phyloP scores from a whole-genome alignment of 345 rosid genomes.

The Ceriops zippeliana region DNA sequence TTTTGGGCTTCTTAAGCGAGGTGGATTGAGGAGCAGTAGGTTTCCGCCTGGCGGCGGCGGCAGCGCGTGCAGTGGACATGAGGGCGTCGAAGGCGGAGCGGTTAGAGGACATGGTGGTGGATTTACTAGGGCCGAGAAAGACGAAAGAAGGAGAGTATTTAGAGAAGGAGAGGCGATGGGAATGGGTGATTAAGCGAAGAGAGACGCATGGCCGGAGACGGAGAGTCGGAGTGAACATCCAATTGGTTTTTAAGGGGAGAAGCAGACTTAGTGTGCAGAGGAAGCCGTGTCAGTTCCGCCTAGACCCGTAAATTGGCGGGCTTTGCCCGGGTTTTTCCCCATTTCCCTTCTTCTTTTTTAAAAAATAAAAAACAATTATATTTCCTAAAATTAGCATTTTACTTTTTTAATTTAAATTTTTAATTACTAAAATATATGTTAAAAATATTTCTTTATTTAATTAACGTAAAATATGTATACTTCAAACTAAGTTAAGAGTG shows the following conservation, averaged over 20 bases:
- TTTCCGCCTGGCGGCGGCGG: conserved; percentile 46
- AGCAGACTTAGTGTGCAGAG: too few species aligned
- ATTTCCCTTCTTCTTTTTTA: too few species aligned
- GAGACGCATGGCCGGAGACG: conserved; percentile 30
- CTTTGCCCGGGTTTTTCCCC: too few species aligned
- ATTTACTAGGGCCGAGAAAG: conserved; percentile 10
- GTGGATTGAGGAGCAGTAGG: conserved; percentile 29
- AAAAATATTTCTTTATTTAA: too few species aligned
- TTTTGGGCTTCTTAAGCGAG: conserved; percentile 51
- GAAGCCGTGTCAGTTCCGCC: too few species aligned
- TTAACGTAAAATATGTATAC: too few species aligned
- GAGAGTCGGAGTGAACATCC: conserved; percentile 21
- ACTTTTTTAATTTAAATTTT: too few species aligned
- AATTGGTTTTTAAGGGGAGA: background rate
- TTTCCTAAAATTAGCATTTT: too few species aligned
- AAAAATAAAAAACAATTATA: too few species aligned
- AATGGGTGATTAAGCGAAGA: conserved; percentile 1
- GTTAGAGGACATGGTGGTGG: conserved; percentile 43
- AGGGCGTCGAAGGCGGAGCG: conserved; percentile 85
- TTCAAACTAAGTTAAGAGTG: too few species aligned
- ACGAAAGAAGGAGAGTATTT: conserved; percentile 9
- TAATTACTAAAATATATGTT: too few species aligned
- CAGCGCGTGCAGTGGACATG: conserved; percentile 74
- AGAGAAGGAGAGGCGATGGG: conserved; percentile 15
- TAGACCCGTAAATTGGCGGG: too few species aligned